Evolutionary conservation across 2,329 filamentous ascomycete genomes (phyloP).

Genomic region (Tolypocladium nubicola): DNA sequence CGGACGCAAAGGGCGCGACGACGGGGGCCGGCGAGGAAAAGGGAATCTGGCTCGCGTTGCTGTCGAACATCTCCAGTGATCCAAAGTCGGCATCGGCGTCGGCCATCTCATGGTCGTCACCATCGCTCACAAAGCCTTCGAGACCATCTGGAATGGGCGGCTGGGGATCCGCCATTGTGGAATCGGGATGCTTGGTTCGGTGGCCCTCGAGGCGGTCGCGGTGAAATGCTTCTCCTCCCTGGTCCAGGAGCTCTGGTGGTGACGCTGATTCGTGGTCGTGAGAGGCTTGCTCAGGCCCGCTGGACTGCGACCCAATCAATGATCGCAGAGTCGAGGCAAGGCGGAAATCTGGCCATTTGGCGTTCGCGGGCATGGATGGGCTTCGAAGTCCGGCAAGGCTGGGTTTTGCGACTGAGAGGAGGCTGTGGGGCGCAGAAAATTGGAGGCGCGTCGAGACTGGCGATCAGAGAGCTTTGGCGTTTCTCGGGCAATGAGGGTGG

Average conservation of each 20-base stretch:
- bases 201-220: constrained; percentile 8
- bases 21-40: constrained; percentile 16
- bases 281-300: constrained; percentile 10
- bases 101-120: constrained; percentile 9
- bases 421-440: constrained; percentile 14
- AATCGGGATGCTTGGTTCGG: constrained; percentile 1
- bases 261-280: background rate
- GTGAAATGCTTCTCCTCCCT: background rate
- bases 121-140: constrained; percentile 12
- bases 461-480: background rate
- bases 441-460: constrained; percentile 1
- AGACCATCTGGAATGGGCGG: constrained; percentile 9
- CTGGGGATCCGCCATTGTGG: background rate
- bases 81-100: constrained; percentile 22
- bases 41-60: constrained; percentile 20
- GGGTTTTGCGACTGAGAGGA: constrained; percentile 8
- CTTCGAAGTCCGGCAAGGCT: background rate
- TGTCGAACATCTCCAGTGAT: constrained; percentile 26
- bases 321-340: constrained; percentile 20
- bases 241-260: too few species aligned
- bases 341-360: constrained; percentile 22
- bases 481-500: background rate
- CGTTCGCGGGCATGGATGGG: constrained; percentile 17
- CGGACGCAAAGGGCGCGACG: constrained; percentile 4
- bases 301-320: constrained; percentile 16